Base-by-base conservation (phyloP, 352 stramenopile species). In the Phytophthora colocasiae region DNA sequence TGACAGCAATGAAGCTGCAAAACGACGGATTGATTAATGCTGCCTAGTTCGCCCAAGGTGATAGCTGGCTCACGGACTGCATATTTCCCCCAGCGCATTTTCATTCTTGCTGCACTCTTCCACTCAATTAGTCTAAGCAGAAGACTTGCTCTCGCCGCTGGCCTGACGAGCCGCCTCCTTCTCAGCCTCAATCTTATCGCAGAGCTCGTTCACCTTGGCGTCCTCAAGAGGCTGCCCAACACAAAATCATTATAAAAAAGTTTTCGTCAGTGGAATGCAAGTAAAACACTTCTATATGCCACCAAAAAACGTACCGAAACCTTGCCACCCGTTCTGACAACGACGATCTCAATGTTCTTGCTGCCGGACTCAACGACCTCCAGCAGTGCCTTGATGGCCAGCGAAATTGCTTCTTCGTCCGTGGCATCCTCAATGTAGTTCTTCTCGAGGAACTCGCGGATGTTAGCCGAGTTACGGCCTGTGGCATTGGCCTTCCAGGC, bases 301-400 rank as follows among this genome's bases (percentile, higher is more conserved):
- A 29, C 11, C 9, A n/a, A 63, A 27, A 40, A 54, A 77, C 80
- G 58, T 75, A 93, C 85, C 85, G 83, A 69, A 36, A 93, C 75
- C 53, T 90, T 80, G 58, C 85, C 85, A 29, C 82, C 85, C 27
- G 69, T 79, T 73, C 84, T 75, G 32, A 99, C 87, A 36, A 99
- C 89, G 48, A 95, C 97, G 58, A 99, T 94, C 84, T 99, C 97
- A 89, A 99, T 99, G 78, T 99, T 99, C 81, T 99, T 99, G 56
- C 96, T 97, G 63, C 97, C 97, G 47, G 95, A 98, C 66, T 99
- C 97, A 36, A 99, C 98, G 46, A 99, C 95, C 79, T 99, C 98
- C 29, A 99, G 83, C 69, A 99, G 88, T 40, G 96, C 93, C 74
- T 98, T 97, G 48, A 99, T 90, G 8, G 96, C 92, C 32, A 99